Base-by-base conservation (phyloP, 129 eudicot genomes). In the Tagetes erecta region DNA sequence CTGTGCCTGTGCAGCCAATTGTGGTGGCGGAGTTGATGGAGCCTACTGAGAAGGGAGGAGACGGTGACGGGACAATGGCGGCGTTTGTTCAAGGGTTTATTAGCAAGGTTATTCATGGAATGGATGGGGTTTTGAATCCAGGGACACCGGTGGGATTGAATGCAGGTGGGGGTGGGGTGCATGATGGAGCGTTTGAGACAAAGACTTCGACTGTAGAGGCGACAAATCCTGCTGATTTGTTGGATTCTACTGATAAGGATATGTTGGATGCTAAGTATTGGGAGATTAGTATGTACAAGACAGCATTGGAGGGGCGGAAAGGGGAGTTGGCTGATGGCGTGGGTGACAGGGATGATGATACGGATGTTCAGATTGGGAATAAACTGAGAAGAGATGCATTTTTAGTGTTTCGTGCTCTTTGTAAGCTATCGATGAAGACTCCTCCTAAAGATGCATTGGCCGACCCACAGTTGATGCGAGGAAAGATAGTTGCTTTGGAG, bases 261-360 rank as follows among this genome's bases (percentile, higher is more conserved):
- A 94, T 94, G 98, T 80, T 94, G 84, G 97, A 94, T 80, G 98
- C 98, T 0, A 94, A 94, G 81, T 94, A 94, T 74, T 94, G 98
- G 98, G 98, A 94, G 89, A 90, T 94, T 77, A 94, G 98, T 75
- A 90, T 94, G 98, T 94, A 94, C 78, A 94, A 94, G 86, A 86
- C 96, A 1, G 98, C 98, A 0, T 82, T 94, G 70, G 98, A 94
- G 81, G 98, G 96, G 76, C 59, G 98, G 71, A 94, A 94, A 79
- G 96, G 97, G 85, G 98, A 94, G 74, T 80, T 94, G 87, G 92
- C 87, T 3, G 98, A 91, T 10, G 98, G 87, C 55, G 95, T 86
- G 69, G 84, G 66, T 64, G 98, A 88, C 68, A 85, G 89, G 83
- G 98, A 93, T 36, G 98, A 94, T 80, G 98, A 94, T 80, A 36